Conservation (phyloP, 1,284 basidiomycete genomes). For the Papiliotrema nemorosa region DNA sequence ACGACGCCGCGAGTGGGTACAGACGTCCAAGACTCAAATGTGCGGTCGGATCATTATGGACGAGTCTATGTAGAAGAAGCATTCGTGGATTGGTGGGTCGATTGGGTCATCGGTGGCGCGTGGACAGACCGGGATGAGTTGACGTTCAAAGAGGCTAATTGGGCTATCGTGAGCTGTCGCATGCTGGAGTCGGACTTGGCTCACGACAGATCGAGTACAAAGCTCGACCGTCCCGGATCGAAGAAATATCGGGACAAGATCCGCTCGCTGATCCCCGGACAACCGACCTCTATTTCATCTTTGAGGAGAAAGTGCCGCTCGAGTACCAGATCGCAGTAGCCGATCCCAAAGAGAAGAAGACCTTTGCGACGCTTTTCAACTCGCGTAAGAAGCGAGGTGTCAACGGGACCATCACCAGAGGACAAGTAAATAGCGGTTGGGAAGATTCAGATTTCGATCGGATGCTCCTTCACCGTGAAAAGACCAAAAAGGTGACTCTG, state of each 20-base stretch:
- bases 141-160: slow-evolving; percentile 77
- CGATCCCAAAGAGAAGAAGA: slow-evolving; percentile 48
- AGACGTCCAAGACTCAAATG: slow-evolving; percentile 6
- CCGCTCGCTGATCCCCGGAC: slow-evolving; percentile 56
- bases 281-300: slow-evolving; percentile 64
- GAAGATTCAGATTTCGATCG: slow-evolving; percentile 71
- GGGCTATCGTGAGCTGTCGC: slow-evolving; percentile 69
- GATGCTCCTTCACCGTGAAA: slow-evolving; percentile 52
- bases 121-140: slow-evolving; percentile 73
- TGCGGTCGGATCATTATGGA: slow-evolving; percentile 56
- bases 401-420: too few species aligned
- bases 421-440: slow-evolving; percentile 5
- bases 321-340: slow-evolving; percentile 77
- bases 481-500: slow-evolving; percentile 30
- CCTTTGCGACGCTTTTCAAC: slow-evolving; percentile 46
- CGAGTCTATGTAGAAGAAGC: slow-evolving; percentile 71
- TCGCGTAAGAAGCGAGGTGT: slow-evolving; percentile 58
- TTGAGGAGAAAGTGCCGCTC: slow-evolving; percentile 77
- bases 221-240: slow-evolving; percentile 47
- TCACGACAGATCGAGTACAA: slow-evolving; percentile 71
- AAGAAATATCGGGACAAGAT: slow-evolving; percentile 17
- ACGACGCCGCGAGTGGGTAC: slow-evolving; percentile 64
- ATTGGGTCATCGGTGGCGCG: slow-evolving; percentile 72
- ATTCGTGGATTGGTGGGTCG: slow-evolving; percentile 81
- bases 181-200: slow-evolving; percentile 1